Base-by-base conservation (phyloP, 305 asterid species). In the Nicotiana rustica region DNA sequence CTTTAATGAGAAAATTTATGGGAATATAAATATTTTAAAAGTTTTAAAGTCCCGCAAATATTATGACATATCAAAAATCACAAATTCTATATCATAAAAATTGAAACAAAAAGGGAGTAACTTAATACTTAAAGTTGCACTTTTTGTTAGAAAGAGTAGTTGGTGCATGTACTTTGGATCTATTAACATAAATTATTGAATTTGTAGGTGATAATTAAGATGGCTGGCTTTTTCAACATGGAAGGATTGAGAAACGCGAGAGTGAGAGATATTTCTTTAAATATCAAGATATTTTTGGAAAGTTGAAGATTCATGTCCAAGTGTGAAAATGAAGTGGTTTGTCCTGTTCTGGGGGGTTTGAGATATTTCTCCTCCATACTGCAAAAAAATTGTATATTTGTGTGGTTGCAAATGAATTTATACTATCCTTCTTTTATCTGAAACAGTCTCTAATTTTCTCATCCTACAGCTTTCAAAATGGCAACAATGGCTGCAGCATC, bases 401-500 rank as follows among this genome's bases (percentile, higher is more conserved):
- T 83, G 82, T 83, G 85, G 85, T 65, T 55, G 82, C 25, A 4
- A 61, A 38, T 38, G 44, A 38, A 69, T 82, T 9, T 52, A 49
- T 77, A 47, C 25, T 65, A 44, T 77, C 62, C 73, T 18, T 47
- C 47, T 59, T 18, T 52, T 65, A 38, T 25, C 75, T 77, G 78
- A 35, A 18, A 8, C 1, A 65, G 6, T 55, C 81, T 29, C 59
- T 10, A 52, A 65, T 17, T 13, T 44, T 44, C 80, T 38, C 60
- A 35, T 69, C 57, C n/a, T 55, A 19, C 56, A 60, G 56, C 59
- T 33, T 68, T 67, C 65, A 68, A 35, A 60, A 70, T 80, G 66
- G 84, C 86, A 60, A 44, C 81, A 47, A 70, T 71, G 57, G 84
- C 86, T 69, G 59, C 81, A 57, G 77, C 86, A 35, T 73, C 86